Conservation (phyloP, 768 basidiomycete genomes). For the Leccinum ochraceum region DNA sequence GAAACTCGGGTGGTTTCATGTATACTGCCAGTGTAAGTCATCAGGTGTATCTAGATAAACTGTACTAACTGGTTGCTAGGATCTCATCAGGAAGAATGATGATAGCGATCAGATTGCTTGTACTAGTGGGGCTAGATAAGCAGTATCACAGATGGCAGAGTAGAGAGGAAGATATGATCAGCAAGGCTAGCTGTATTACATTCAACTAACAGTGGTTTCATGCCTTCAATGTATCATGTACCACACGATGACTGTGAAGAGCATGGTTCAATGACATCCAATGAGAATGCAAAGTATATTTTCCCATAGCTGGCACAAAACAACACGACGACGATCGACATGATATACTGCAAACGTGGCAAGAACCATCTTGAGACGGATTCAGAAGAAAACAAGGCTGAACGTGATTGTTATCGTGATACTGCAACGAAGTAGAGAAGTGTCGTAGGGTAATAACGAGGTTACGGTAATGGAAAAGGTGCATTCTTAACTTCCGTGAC, state of each 20-base stretch:
- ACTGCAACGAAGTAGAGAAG: slow-evolving; percentile 11
- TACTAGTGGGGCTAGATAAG: too few relatives aligned
- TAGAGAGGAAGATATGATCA: neutral
- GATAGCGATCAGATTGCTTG: neutral
- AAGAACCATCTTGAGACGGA: slow-evolving; percentile 16
- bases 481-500: slow-evolving; percentile 2
- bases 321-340: slow-evolving; percentile 27
- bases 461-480: slow-evolving; percentile 8
- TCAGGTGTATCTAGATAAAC: neutral
- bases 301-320: slow-evolving; percentile 28
- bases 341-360: slow-evolving; percentile 17
- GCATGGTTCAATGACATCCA: neutral
- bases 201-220: too few relatives aligned
- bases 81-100: neutral
- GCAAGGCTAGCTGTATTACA: neutral
- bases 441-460: slow-evolving; percentile 13
- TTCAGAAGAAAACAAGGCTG: neutral
- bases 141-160: too few relatives aligned
- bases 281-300: slow-evolving; percentile 13
- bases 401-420: slow-evolving; percentile 2
- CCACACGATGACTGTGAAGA: neutral
- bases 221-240: neutral
- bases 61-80: neutral
- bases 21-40: neutral
- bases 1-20: neutral